Conservation (phyloP, 176 grass and related monocot species). For the Elaeis guineensis region DNA sequence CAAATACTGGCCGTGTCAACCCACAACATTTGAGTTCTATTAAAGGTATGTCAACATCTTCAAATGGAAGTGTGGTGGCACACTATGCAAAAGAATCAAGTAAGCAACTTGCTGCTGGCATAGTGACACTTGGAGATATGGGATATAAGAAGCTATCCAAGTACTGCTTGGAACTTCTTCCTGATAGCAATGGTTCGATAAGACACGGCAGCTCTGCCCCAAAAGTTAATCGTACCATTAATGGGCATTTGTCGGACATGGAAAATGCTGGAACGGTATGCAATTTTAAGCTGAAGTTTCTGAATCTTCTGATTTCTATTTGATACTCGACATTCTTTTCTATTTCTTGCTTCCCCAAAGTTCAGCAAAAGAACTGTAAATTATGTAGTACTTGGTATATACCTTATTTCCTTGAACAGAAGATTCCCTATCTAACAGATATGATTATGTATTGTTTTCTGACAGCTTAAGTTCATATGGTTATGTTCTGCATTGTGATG, state of each 20-base stretch:
- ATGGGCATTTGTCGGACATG: slow-evolving; percentile 36
- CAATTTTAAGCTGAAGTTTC: neutral
- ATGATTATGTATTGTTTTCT: too few species aligned
- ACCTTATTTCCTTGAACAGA: too few species aligned
- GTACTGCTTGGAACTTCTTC: slow-evolving; percentile 51
- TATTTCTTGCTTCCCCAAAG: too few species aligned
- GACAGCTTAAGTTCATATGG: too few species aligned
- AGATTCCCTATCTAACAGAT: too few species aligned
- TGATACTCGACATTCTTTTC: too few species aligned
- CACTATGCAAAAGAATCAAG: slow-evolving; percentile 96
- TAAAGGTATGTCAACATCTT: slow-evolving; percentile 10
- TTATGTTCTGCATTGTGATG: slow-evolving; percentile 10
- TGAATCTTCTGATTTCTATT: too few species aligned
- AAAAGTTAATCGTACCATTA: slow-evolving; percentile 33
- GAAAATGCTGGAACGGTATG: slow-evolving; percentile 72
- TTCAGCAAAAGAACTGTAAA: too few species aligned
- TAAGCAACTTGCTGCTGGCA: slow-evolving; percentile 72
- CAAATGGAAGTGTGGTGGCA: slow-evolving; percentile 58
- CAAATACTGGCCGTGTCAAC: slow-evolving; percentile 49
- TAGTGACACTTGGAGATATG: slow-evolving; percentile 82
- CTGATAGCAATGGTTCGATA: slow-evolving; percentile 42
- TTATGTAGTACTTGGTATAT: too few species aligned
- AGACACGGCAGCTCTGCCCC: slow-evolving; percentile 38
- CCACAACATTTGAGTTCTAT: slow-evolving; percentile 53
- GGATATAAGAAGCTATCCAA: slow-evolving; percentile 73